Evolutionary conservation across 2,329 filamentous ascomycete species (phyloP).

Genomic region (Exophiala oligosperma): DNA sequence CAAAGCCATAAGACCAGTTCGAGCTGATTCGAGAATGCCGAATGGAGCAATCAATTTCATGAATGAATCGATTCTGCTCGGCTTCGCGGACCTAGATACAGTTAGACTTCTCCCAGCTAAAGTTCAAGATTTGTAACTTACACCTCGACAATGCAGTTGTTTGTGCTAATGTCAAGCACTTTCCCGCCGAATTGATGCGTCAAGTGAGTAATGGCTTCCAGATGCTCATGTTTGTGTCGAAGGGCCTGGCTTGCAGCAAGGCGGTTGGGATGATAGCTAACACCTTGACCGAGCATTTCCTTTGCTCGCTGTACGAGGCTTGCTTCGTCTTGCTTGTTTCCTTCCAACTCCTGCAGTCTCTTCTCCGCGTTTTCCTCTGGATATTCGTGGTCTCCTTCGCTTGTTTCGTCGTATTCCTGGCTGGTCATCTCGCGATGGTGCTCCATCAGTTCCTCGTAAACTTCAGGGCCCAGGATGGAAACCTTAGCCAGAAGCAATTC

Average conservation of each 20-base stretch:
- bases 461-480: conserved; percentile 94
- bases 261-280: conserved; percentile 86
- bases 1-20: conserved; percentile 94
- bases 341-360: conserved; percentile 40
- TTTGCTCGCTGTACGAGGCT: conserved; percentile 25
- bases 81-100: conserved; percentile 75
- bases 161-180: conserved; percentile 95
- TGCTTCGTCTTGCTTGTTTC: conserved; percentile 31
- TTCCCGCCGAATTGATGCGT: conserved; percentile 98
- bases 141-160: conserved; percentile 98
- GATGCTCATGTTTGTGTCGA: conserved; percentile 94
- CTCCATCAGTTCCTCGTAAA: conserved; percentile 93
- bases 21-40: conserved; percentile 92
- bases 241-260: conserved; percentile 84
- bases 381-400: conserved; percentile 29
- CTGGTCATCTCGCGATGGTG: conserved; percentile 90
- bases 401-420: conserved; percentile 38
- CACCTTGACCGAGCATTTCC: conserved; percentile 31
- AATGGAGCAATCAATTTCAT: conserved; percentile 94
- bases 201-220: conserved; percentile 94
- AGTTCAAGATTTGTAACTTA: conserved; percentile 51
- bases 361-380: conserved; percentile 37
- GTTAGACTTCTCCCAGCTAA: conserved; percentile 24
- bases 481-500: conserved; percentile 95
- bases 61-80: conserved; percentile 90